Percentiles rank a stretch among this genome's conserved stretches.
Evolutionary conservation across 331 rosid genomes (phyloP).

Genomic region (Pyrus hybrid): DNA sequence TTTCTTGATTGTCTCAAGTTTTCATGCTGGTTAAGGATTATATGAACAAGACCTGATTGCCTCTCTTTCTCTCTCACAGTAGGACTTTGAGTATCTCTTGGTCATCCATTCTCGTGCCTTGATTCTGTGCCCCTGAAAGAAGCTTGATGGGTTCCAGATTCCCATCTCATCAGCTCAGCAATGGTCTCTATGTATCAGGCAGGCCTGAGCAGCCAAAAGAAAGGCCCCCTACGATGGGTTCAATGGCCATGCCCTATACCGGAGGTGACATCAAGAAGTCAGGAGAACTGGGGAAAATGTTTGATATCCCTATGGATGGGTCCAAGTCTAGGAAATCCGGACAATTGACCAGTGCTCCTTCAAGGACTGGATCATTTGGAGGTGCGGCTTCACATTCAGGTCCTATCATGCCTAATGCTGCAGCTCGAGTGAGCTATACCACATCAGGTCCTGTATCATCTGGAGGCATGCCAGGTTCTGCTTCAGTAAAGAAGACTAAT

Average conservation of each 20-base stretch:
- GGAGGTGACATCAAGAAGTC: constrained; percentile 98
- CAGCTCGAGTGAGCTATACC: constrained; percentile 63
- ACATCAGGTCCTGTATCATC: constrained; percentile 68
- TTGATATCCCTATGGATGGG: constrained; percentile 84
- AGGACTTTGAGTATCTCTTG: constrained; percentile 14
- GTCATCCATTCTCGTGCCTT: constrained; percentile 8
- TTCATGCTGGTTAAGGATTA: background rate
- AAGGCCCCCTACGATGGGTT: constrained; percentile 88
- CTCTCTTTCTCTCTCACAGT: constrained; percentile 22
- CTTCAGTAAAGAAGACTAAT: constrained; percentile 74
- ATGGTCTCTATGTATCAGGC: constrained; percentile 98
- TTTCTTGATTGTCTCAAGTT: background rate
- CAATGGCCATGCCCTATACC: constrained; percentile 90
- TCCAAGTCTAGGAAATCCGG: constrained; percentile 95
- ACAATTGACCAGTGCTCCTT: constrained; percentile 68
- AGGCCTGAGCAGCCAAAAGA: constrained; percentile 99
- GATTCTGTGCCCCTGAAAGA: constrained; percentile 22
- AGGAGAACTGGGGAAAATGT: constrained; percentile 94
- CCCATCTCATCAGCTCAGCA: constrained; percentile 99
- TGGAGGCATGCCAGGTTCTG: constrained; percentile 65
- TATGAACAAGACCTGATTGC: background rate
- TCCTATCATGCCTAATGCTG: constrained; percentile 60
- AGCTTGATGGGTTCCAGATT: constrained; percentile 89
- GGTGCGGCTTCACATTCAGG: constrained; percentile 94
- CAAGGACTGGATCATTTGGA: constrained; percentile 91